phyloP scores from a whole-genome alignment of 208 protist genomes.

The Leishmania amazonensis region DNA sequence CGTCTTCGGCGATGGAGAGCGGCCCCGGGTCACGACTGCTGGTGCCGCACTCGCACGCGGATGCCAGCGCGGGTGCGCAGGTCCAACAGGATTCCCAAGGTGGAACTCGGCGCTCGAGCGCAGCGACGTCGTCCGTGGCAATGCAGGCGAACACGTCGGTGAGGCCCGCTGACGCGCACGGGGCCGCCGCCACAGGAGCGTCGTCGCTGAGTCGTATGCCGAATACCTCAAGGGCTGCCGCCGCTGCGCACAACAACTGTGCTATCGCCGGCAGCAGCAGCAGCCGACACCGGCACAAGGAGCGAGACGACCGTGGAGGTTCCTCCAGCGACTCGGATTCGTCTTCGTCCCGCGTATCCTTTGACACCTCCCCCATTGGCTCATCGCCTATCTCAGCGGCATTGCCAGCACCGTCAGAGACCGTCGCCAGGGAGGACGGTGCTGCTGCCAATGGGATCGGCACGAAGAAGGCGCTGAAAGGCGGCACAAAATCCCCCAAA shows the following conservation, averaged over 20 bases:
- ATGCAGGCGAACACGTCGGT: neutral
- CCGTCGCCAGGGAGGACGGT: too few relatives aligned
- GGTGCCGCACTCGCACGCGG: neutral
- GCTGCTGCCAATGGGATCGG: neutral
- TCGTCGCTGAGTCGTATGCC: slow-evolving; percentile 14
- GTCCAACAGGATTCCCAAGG: neutral
- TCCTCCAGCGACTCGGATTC: neutral
- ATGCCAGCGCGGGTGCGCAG: neutral
- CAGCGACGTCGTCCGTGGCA: too few relatives aligned
- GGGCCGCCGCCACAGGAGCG: neutral
- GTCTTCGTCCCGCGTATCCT: neutral
- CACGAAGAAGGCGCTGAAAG: neutral
- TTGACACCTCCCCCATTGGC: neutral
- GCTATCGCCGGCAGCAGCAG: neutral
- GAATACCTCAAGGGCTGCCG: neutral
- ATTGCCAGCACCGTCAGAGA: neutral
- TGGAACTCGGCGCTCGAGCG: neutral
- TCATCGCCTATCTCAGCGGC: too few relatives aligned
- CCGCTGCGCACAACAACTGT: neutral
- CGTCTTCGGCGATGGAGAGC: slow-evolving; percentile 6
- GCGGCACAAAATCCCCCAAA: neutral
- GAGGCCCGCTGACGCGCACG: neutral
- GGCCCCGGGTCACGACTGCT: neutral
- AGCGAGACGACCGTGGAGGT: neutral
- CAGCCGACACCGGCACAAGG: neutral